Base-by-base conservation (phyloP, 768 basidiomycete genomes). In the Gloeopeniophorella convolvens region DNA sequence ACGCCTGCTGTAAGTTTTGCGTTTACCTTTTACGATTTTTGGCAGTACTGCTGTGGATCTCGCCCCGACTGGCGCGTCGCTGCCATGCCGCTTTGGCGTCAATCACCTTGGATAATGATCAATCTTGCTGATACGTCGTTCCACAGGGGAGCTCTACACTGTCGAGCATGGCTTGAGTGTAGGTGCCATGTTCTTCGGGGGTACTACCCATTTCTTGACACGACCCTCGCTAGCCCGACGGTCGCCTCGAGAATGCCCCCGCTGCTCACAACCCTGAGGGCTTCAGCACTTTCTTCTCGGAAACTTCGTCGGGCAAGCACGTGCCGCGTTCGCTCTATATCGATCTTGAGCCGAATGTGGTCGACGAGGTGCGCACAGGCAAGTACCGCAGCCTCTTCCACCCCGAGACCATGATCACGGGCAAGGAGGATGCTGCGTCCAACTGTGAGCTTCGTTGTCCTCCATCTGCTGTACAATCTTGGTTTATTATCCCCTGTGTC, bases 401-500 rank as follows among this genome's bases (percentile, higher is more conserved):
- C 73, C 96, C 96, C 10, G 96, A 98, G 79, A 94, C 96, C 51
- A 82, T 99, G 68, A 80, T 99, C 62, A 92, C 89, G 49, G 96
- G 96, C 60, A 99, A 98, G 74, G 96, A 99, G 74, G 96, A 99
- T 67, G 96, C 96, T 50, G 96, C 96, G 55, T 98, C 93, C 78
- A 99, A 99, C 73, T 99, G 94, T 94, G 70, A 60, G 75, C 66
- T 8, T 13, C 31, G 24, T 31, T 33, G 34, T 41, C 32, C 4
- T 34, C 24, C 13, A 7, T 31, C 11, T 43, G 13, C 3, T 31
- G 26, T 2, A 27, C 9, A 18, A 33, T 10, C 37, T 21, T 4
- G 4, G 3, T 10, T n/a, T 34, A 32, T 18, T n/a, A 4, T n/a
- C 11, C 16, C 15, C 15, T 3, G 16, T 58, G 18, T 21, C 20